These are phyloP conservation scores for Moelleriella libera DNA, from an alignment of 2,329 filamentous ascomycete genomes.

Conservation along the genomic window DNA sequence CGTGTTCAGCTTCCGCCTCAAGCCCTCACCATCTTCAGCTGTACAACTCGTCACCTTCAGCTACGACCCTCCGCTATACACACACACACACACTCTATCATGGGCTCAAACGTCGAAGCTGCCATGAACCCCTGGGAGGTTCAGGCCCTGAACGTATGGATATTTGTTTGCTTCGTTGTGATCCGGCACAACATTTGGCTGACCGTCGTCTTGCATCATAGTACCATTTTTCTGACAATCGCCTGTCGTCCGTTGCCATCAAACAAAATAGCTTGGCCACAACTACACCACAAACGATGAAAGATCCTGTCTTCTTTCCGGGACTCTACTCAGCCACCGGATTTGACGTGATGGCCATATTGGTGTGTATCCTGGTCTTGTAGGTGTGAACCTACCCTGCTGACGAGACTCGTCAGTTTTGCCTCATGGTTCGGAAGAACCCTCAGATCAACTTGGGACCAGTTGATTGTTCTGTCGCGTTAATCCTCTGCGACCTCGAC, in stretches of 20 bases:
- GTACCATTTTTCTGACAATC: slow-evolving; percentile 8
- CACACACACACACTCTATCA: background rate
- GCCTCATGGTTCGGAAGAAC: slow-evolving; percentile 55
- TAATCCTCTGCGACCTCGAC: slow-evolving; percentile 68
- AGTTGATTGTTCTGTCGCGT: slow-evolving; percentile 71
- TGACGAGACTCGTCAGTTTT: slow-evolving; percentile 21
- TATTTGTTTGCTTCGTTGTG: background rate
- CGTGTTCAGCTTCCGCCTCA: background rate
- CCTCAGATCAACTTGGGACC: slow-evolving; percentile 68
- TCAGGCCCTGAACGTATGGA: slow-evolving; percentile 18
- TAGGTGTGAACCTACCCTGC: background rate
- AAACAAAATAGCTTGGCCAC: background rate
- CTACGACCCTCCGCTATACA: too few relatives aligned
- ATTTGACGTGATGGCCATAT: slow-evolving; percentile 39
- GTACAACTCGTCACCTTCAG: too few relatives aligned
- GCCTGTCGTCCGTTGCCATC: background rate
- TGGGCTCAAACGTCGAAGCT: slow-evolving; percentile 2
- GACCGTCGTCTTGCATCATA: background rate
- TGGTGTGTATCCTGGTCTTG: slow-evolving; percentile 24
- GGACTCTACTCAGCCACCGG: slow-evolving; percentile 41
- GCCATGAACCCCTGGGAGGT: slow-evolving; percentile 20
- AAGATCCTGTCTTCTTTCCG: slow-evolving; percentile 38
- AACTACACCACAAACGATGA: slow-evolving; percentile 12
- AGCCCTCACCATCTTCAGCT: background rate
- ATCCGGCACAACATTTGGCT: too few relatives aligned